Percentiles rank a stretch among this genome's conserved stretches.
These are phyloP conservation scores for Ogataea ramenticola DNA, from an alignment of 805 yeast genomes.

Conservation along the genomic window DNA sequence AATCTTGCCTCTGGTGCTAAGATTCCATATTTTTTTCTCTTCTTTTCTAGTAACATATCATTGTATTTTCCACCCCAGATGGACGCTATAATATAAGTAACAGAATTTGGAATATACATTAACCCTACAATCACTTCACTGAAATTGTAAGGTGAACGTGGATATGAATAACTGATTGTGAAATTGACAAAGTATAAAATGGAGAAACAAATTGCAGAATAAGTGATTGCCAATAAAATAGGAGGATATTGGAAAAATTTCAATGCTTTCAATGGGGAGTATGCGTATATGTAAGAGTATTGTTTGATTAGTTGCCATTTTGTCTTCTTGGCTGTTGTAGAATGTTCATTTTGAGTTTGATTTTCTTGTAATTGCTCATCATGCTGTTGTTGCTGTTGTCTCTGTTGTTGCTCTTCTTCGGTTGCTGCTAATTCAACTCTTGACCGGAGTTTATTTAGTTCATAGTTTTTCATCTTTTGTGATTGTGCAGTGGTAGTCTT, in stretches of 20 bases:
- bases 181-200: slow-evolving; percentile 67
- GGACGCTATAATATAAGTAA: slow-evolving; percentile 68
- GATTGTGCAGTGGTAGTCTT: slow-evolving; percentile 4
- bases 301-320: slow-evolving; percentile 16
- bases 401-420: not conserved
- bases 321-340: slow-evolving; percentile 1
- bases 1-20: slow-evolving; percentile 72
- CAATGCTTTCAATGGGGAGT: slow-evolving; percentile 58
- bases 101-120: slow-evolving; percentile 76
- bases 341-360: no score
- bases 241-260: slow-evolving; percentile 66
- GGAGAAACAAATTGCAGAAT: slow-evolving; percentile 67
- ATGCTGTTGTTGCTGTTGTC: no score
- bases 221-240: slow-evolving; percentile 55
- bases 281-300: slow-evolving; percentile 37
- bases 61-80: slow-evolving; percentile 79
- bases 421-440: slow-evolving; percentile 13
- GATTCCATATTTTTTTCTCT: slow-evolving; percentile 53
- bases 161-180: slow-evolving; percentile 58
- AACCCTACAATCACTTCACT: slow-evolving; percentile 60
- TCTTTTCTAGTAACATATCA: slow-evolving; percentile 47
- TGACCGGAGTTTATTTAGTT: slow-evolving; percentile 13
- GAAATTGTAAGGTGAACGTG: slow-evolving; percentile 64
- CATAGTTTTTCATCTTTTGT: slow-evolving; percentile 10
- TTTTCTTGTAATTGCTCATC: no score